A percentile compares a stretch with the other conserved stretches of the same genome.
phyloP scores from a whole-genome alignment of 225 moss, liverwort and hornwort species.

The Thuidium tamariscinum region DNA sequence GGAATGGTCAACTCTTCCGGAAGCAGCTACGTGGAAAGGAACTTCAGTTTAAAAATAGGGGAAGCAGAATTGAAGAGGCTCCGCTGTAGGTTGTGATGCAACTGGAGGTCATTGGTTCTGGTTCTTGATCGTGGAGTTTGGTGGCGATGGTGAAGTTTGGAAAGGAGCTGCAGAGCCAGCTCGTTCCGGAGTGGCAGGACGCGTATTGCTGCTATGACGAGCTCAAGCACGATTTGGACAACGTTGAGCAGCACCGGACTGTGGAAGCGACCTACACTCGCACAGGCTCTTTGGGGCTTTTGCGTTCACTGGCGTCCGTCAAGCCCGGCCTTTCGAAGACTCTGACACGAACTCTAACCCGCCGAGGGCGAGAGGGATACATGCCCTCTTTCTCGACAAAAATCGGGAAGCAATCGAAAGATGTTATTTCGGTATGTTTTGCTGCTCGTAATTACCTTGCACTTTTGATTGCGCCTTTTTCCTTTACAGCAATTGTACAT shows the following conservation, averaged over 20 bases:
- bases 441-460: background rate
- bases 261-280: background rate
- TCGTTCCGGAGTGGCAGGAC: slow-evolving; percentile 38
- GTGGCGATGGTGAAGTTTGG: slow-evolving; percentile 41
- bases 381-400: background rate
- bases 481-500: background rate
- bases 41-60: background rate
- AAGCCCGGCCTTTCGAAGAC: background rate
- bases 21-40: background rate
- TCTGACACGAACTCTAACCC: background rate
- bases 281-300: slow-evolving; percentile 7
- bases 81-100: background rate
- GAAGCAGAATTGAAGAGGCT: background rate
- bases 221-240: slow-evolving; percentile 26
- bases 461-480: background rate
- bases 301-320: slow-evolving; percentile 7
- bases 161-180: slow-evolving; percentile 7
- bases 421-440: background rate
- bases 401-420: background rate
- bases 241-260: slow-evolving; percentile 5
- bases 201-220: slow-evolving; percentile 30
- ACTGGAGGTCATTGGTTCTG: background rate
- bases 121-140: background rate
- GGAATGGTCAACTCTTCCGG: background rate
- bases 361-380: background rate